Percentiles rank a stretch among this genome's conserved stretches.
Conservation (phyloP, 2,329 filamentous ascomycete genomes). For the Blumeriella jaapii region DNA sequence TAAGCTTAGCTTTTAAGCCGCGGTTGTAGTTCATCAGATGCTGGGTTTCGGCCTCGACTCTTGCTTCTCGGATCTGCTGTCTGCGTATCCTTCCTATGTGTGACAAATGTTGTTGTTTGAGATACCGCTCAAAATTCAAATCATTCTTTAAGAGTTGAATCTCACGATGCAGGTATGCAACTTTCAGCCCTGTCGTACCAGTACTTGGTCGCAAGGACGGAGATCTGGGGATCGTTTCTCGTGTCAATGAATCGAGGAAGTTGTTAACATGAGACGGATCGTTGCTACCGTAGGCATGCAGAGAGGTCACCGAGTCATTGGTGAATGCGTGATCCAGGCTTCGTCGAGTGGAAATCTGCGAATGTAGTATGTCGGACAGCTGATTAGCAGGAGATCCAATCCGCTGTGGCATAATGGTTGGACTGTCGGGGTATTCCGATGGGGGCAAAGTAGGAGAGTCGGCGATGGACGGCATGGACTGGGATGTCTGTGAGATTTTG, state of each 20-base stretch:
- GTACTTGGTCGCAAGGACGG: constrained; percentile 24
- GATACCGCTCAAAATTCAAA: constrained; percentile 70
- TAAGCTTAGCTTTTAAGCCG: constrained; percentile 58
- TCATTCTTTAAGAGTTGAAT: constrained; percentile 70
- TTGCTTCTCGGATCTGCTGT: constrained; percentile 63
- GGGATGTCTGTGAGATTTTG: constrained; percentile 39
- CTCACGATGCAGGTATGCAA: constrained; percentile 55
- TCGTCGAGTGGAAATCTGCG: constrained; percentile 46
- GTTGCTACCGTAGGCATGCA: constrained; percentile 20
- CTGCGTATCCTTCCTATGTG: constrained; percentile 71
- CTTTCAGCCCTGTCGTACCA: constrained; percentile 25
- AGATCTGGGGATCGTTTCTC: constrained; percentile 19
- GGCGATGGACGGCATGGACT: constrained; percentile 33
- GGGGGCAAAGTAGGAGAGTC: constrained; percentile 29
- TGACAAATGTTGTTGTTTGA: constrained; percentile 72
- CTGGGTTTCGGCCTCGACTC: constrained; percentile 71
- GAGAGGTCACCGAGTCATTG: constrained; percentile 44
- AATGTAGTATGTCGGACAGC: constrained; percentile 47
- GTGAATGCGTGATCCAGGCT: constrained; percentile 42
- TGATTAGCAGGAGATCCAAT: constrained; percentile 38
- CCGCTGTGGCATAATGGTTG: constrained; percentile 45
- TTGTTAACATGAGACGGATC: constrained; percentile 22
- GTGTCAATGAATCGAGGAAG: constrained; percentile 20
- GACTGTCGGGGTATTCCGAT: constrained; percentile 39
- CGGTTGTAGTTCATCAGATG: constrained; percentile 70